Evolutionary conservation across 2,329 filamentous ascomycete genomes (phyloP).

Genomic region (Aspergillus versicolor): DNA sequence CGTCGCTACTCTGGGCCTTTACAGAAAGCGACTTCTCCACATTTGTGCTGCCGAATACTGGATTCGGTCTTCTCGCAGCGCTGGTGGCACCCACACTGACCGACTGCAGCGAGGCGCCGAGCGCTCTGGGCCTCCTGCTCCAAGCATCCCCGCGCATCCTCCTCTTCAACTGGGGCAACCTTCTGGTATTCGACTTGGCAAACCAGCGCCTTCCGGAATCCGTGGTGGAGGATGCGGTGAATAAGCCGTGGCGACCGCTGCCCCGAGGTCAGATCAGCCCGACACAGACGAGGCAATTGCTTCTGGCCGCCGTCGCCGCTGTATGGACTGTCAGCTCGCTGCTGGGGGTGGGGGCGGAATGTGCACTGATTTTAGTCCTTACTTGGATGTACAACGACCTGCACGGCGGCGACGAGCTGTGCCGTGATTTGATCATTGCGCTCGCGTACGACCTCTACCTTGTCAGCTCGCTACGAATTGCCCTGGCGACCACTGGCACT

Average conservation of each 20-base stretch:
- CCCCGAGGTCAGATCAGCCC: slow-evolving; percentile 26
- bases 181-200: slow-evolving; percentile 38
- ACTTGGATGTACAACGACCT: slow-evolving; percentile 47
- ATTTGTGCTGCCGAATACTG: slow-evolving; percentile 28
- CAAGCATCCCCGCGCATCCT: slow-evolving; percentile 4
- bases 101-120: background rate
- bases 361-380: slow-evolving; percentile 30
- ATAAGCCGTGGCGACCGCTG: slow-evolving; percentile 43
- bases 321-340: slow-evolving; percentile 19
- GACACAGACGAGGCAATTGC: slow-evolving; percentile 18
- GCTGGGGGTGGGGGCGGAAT: slow-evolving; percentile 27
- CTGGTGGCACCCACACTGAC: slow-evolving; percentile 10
- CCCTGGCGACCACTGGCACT: background rate
- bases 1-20: slow-evolving; percentile 26
- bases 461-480: slow-evolving; percentile 18
- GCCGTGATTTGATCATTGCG: slow-evolving; percentile 28
- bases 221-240: slow-evolving; percentile 40
- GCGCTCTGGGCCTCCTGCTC: background rate
- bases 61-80: slow-evolving; percentile 31
- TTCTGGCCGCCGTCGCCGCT: slow-evolving; percentile 25
- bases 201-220: slow-evolving; percentile 41
- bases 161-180: slow-evolving; percentile 31
- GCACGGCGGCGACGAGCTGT: slow-evolving; percentile 25
- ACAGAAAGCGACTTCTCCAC: slow-evolving; percentile 29
- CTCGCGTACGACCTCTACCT: slow-evolving; percentile 22